These are phyloP conservation scores for Stropharia rugosoannulata DNA, from an alignment of 768 basidiomycete species.

Conservation along the genomic window DNA sequence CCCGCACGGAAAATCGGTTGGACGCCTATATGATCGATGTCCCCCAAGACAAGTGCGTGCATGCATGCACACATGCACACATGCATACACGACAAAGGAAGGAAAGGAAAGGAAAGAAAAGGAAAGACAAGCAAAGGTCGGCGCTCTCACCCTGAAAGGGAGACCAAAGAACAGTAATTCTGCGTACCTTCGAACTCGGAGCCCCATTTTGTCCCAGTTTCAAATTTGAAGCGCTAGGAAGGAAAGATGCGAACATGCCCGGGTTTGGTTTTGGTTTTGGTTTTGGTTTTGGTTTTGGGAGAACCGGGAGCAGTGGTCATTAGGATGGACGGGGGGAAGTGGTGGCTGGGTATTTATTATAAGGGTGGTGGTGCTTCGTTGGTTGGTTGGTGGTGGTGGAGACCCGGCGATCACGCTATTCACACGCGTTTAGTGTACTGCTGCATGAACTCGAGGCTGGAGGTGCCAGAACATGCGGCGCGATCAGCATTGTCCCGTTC, in stretches of 20 bases:
- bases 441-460: slow-evolving; percentile 21
- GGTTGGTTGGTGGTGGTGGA: not conserved
- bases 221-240: slow-evolving; percentile 24
- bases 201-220: slow-evolving; percentile 23
- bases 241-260: slow-evolving; percentile 30
- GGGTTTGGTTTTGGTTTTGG: too few relatives aligned
- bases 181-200: slow-evolving; percentile 23
- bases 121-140: not conserved
- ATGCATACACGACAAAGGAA: too few relatives aligned
- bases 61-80: too few relatives aligned
- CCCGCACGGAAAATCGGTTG: slow-evolving; percentile 27
- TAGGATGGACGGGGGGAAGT: slow-evolving; percentile 15
- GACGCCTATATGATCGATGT: slow-evolving; percentile 18
- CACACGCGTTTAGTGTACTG: slow-evolving; percentile 24
- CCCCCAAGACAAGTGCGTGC: slow-evolving; percentile 3
- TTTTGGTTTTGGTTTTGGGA: too few relatives aligned
- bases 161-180: not conserved
- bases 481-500: slow-evolving; percentile 5
- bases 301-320: too few relatives aligned
- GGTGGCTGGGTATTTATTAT: slow-evolving; percentile 21
- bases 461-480: slow-evolving; percentile 38
- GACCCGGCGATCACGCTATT: slow-evolving; percentile 23
- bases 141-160: too few relatives aligned
- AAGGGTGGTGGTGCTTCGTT: slow-evolving; percentile 13
- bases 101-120: too few relatives aligned